Percentiles rank a stretch among this genome's conserved stretches.
phyloP scores from a whole-genome alignment of 2,329 filamentous ascomycete species.

The Pseudogymnoascus sp. region DNA sequence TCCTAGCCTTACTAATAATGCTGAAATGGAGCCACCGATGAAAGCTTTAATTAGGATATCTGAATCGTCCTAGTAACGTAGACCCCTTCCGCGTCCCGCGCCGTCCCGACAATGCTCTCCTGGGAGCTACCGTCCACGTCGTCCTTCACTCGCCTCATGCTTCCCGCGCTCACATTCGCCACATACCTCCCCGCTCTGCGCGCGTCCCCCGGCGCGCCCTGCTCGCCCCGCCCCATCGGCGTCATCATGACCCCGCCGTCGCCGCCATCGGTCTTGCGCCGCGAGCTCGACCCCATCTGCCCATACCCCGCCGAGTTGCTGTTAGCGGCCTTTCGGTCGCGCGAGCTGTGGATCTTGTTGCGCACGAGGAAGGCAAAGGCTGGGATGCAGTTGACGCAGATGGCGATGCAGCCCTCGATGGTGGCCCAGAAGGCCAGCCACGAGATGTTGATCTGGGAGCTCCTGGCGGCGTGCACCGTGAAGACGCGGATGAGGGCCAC shows the following conservation, averaged over 20 bases:
- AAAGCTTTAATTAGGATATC: not conserved
- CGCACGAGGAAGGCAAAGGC: not conserved
- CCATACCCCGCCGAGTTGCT: not conserved
- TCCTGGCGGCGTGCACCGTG: not conserved
- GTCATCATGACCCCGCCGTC: not conserved
- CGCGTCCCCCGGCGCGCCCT: not conserved
- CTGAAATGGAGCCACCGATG: not conserved
- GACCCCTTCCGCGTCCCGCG: not conserved
- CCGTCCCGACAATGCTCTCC: not conserved
- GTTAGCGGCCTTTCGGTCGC: not conserved
- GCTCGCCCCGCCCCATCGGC: not conserved
- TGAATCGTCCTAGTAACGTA: not conserved
- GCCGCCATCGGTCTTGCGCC: not conserved
- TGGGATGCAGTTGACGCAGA: not conserved
- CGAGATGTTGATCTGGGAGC: not conserved
- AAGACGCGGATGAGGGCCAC: not conserved
- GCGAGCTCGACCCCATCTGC: not conserved
- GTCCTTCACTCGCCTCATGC: not conserved
- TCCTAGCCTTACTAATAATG: not conserved
- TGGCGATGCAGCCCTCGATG: not conserved
- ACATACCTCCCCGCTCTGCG: not conserved
- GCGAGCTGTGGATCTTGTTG: not conserved
- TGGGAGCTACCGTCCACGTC: not conserved
- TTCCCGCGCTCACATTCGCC: not conserved
- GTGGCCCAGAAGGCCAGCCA: not conserved